phyloP scores from a whole-genome alignment of 78 protist genomes.

The Dictyostelium capitatum region DNA sequence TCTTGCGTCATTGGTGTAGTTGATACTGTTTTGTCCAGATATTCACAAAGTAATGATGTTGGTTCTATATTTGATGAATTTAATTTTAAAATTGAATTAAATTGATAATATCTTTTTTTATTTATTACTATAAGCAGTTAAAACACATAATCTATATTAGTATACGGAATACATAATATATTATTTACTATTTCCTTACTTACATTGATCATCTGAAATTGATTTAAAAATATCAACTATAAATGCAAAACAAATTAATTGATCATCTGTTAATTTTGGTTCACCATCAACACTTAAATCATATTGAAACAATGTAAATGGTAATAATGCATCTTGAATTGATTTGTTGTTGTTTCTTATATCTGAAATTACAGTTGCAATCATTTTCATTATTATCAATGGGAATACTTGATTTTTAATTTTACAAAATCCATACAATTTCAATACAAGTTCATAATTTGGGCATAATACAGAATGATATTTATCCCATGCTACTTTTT shows the following conservation, averaged over 20 bases:
- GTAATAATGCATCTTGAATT: slow-evolving; percentile 23
- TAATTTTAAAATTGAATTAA: slow-evolving; percentile 62
- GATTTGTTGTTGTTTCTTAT: not conserved
- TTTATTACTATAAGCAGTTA: not conserved
- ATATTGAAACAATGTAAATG: slow-evolving; percentile 39
- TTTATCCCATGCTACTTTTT: not conserved
- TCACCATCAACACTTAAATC: not conserved
- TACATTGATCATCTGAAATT: not conserved
- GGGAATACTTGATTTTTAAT: slow-evolving; percentile 40
- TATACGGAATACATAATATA: not conserved
- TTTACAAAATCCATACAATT: not conserved
- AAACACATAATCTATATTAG: not conserved
- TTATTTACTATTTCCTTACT: not conserved
- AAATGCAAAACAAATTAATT: not conserved
- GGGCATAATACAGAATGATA: slow-evolving; percentile 47
- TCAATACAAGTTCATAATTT: not conserved
- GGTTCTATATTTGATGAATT: slow-evolving; percentile 65
- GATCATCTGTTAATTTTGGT: not conserved
- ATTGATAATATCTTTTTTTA: slow-evolving; percentile 12
- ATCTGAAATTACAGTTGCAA: not conserved
- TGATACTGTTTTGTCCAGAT: not conserved
- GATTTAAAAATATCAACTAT: slow-evolving; percentile 21
- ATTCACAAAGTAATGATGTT: not conserved
- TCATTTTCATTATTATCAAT: slow-evolving; percentile 57
- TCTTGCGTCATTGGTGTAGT: not conserved